Base-by-base conservation (phyloP, 2,329 filamentous ascomycete species). In the Xylaria sp. region DNA sequence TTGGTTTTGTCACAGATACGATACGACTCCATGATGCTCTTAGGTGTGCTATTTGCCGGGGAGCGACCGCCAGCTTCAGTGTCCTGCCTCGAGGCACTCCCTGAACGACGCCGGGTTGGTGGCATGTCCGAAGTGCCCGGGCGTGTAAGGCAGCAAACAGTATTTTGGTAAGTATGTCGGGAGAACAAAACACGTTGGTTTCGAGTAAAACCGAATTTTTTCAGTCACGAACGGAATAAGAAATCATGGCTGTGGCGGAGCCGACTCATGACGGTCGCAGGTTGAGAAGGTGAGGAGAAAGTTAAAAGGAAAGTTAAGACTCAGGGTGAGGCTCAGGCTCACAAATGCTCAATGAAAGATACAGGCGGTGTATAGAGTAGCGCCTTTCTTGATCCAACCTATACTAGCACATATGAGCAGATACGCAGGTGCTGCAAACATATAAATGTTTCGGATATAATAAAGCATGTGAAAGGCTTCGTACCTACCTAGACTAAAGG, bases 91-190 rank as follows among this genome's bases (percentile, higher is more conserved):
- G 54, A 52, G 45, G 28, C 9, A 19, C 40, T 7, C 54, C n/a
- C 43, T 64, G 17, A 35, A 21, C 33, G 49, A 5, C 12, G 33
- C 52, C 60, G 57, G 69, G 38, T 65, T 60, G 15, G 62, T 28
- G 62, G 49, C 68, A 73, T 73, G 23, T 54, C 61, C 28, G 56
- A 51, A 23, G 31, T 25, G 38, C n/a, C n/a, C 12, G 28, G 47
- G 17, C 8, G 6, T 17, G 21, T 15, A 15, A 14, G 25, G 9
- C 9, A 5, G 28, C 5, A 9, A 31, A 31, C 28, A 9, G 28
- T 31, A 31, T 31, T 31, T 5, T 31, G 28, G 28, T n/a, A n/a
- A n/a, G n/a, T 31, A 9, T 37, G 40, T 9, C 49, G 14, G 31
- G 19, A 31, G 35, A 31, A 25, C n/a, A 25, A 11, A 47, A 31